Percentiles rank a stretch among this genome's conserved stretches.
phyloP scores from a whole-genome alignment of 1,139 yeast species.

The Pneumocystis murina region DNA sequence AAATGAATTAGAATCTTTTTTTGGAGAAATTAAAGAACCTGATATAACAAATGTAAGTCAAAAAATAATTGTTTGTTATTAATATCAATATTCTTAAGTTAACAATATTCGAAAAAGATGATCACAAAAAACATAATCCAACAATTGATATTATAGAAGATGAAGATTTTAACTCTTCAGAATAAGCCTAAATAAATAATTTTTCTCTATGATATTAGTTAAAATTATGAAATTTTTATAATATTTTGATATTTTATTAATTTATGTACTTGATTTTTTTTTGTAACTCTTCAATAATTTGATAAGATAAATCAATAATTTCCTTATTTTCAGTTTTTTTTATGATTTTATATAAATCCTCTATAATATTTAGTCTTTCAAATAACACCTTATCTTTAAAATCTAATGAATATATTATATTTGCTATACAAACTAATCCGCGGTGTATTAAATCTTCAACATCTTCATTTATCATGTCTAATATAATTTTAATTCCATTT shows the following conservation, averaged over 20 bases:
- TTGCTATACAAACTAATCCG: background rate
- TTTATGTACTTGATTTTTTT: background rate
- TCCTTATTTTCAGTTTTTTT: background rate
- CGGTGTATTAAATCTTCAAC: background rate
- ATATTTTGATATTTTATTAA: background rate
- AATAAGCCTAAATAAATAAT: background rate
- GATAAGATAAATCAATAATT: background rate
- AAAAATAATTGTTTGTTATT: background rate
- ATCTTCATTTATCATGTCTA: background rate
- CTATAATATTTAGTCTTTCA: background rate
- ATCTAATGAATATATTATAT: background rate
- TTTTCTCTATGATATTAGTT: background rate
- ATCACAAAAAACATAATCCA: background rate
- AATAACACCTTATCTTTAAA: background rate
- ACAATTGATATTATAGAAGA: background rate
- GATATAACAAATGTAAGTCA: background rate
- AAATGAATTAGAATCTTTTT: background rate
- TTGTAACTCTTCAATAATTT: background rate
- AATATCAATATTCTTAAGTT: background rate
- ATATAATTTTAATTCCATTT: background rate
- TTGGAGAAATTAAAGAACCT: background rate
- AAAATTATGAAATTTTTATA: background rate
- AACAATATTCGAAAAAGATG: background rate
- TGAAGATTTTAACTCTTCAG: background rate
- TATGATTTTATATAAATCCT: background rate